Conservation (phyloP, 2,329 filamentous ascomycete genomes). For the Colletotrichum nymphaeae region DNA sequence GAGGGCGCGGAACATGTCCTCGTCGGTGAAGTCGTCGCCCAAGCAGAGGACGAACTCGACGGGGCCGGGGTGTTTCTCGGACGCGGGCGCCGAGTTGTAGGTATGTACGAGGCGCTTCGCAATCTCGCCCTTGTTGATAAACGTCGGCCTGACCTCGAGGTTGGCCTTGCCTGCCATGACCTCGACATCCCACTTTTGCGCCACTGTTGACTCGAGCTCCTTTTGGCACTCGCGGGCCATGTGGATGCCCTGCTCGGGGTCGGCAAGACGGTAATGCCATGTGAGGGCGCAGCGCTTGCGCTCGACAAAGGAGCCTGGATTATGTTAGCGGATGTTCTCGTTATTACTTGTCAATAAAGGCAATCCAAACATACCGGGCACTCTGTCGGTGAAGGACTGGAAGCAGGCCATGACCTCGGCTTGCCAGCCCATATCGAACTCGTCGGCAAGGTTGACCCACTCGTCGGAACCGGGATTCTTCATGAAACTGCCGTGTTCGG, state of each 20-base stretch:
- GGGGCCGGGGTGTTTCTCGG: conserved; percentile 57
- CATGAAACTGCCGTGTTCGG: conserved; percentile 97
- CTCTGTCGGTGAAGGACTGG: conserved; percentile 87
- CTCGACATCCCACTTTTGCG: conserved; percentile 87
- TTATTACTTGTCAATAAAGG: not conserved
- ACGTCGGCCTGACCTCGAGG: conserved; percentile 93
- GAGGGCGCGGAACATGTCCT: conserved; percentile 94
- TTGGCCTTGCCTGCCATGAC: conserved; percentile 98
- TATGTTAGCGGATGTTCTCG: not conserved
- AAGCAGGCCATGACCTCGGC: conserved; percentile 85
- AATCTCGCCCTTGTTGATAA: conserved; percentile 98
- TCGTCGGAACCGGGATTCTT: conserved; percentile 78
- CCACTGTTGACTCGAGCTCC: conserved; percentile 81
- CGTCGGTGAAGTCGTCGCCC: conserved; percentile 97
- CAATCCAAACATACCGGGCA: conserved; percentile 72
- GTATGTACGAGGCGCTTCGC: conserved; percentile 83
- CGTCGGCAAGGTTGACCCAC: conserved; percentile 92
- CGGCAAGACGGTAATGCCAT: conserved; percentile 95
- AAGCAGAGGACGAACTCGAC: conserved; percentile 91
- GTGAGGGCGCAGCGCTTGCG: conserved; percentile 93
- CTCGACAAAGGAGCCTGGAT: conserved; percentile 86
- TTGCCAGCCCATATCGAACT: conserved; percentile 93
- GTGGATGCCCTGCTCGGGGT: conserved; percentile 85
- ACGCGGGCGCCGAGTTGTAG: conserved; percentile 68
- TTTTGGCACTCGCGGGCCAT: conserved; percentile 85